Conservation (phyloP, 2,329 filamentous ascomycete genomes). For the Stagonosporopsis cucurbitacearum region DNA sequence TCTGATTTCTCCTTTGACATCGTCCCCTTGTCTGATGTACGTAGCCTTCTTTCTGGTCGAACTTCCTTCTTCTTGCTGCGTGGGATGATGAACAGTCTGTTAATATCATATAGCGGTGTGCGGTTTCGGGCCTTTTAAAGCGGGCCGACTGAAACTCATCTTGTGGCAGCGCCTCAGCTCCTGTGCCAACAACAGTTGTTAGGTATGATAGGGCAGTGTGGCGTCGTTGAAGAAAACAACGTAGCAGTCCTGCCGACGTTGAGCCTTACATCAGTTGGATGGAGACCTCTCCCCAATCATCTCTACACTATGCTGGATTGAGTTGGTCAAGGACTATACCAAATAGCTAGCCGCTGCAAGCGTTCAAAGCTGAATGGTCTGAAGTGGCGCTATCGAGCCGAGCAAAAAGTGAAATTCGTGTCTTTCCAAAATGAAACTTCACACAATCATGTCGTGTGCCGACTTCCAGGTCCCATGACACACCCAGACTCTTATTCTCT, state of each 20-base stretch:
- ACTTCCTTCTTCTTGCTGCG: not conserved
- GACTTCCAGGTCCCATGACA: not conserved
- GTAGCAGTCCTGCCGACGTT: not conserved
- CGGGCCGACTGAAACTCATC: constrained; percentile 14
- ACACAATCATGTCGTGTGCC: not conserved
- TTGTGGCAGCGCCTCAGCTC: not conserved
- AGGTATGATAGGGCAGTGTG: not conserved
- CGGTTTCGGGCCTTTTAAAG: constrained; percentile 15
- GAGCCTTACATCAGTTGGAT: not conserved
- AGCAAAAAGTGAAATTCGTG: not conserved
- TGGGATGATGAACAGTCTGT: not conserved
- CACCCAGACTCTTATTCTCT: too few species aligned
- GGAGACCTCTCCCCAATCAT: not conserved
- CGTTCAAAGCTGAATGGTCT: not conserved
- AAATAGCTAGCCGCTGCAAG: not conserved
- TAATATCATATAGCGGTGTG: constrained; percentile 10
- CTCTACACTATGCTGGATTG: not conserved
- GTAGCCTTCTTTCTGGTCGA: not conserved
- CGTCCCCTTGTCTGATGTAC: not conserved
- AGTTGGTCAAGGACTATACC: not conserved
- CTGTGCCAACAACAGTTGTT: not conserved
- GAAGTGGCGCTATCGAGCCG: not conserved
- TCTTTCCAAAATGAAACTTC: not conserved
- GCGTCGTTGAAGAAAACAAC: not conserved
- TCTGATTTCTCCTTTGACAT: not conserved